Evolutionary conservation across 148 eudicot genomes (phyloP).

Genomic region (Vaccinium corymbosum): DNA sequence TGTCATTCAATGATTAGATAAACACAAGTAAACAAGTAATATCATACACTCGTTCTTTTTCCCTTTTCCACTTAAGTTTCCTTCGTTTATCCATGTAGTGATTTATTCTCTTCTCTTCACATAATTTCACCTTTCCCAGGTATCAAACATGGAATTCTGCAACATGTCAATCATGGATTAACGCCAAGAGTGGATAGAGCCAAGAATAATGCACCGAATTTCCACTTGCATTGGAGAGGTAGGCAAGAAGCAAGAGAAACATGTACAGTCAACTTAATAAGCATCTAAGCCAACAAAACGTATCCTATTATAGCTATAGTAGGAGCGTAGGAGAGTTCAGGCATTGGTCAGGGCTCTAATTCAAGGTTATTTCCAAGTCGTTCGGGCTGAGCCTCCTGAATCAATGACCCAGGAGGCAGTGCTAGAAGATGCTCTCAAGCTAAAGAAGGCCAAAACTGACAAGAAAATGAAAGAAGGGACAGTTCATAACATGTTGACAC

Average conservation of each 20-base stretch:
- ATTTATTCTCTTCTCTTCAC: background rate
- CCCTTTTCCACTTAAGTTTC: background rate
- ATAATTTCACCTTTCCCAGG: background rate
- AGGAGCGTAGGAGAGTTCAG: no score
- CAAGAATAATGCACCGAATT: background rate
- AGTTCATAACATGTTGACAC: background rate
- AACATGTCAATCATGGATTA: background rate
- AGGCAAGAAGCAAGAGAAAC: background rate
- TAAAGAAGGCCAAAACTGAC: background rate
- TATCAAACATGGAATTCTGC: background rate
- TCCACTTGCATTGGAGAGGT: background rate
- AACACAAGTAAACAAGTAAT: background rate
- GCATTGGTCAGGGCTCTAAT: no score
- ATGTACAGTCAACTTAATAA: background rate
- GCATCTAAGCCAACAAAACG: background rate
- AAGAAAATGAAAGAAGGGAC: background rate
- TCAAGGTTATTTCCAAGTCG: no score
- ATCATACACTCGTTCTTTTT: background rate
- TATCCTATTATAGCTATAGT: no score
- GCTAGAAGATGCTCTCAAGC: no score
- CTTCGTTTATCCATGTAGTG: background rate
- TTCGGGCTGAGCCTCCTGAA: no score
- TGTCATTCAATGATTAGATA: background rate
- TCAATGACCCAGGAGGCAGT: no score
- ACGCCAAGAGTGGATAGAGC: background rate